These are phyloP conservation scores for Conringia planisiliqua DNA, from an alignment of 345 rosid species.

Conservation along the genomic window DNA sequence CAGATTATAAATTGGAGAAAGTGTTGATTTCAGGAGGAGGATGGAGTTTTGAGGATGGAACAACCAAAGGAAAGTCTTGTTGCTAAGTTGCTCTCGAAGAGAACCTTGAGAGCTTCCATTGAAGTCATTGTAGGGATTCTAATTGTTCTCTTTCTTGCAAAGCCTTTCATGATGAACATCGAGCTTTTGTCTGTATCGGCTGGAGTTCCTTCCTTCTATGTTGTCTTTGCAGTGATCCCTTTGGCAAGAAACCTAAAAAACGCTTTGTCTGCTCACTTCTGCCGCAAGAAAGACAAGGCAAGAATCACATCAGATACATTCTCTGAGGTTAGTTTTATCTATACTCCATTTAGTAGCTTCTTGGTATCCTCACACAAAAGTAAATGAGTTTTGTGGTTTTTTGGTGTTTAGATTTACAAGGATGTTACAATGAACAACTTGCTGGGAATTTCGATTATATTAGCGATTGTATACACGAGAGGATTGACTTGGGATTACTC, in stretches of 20 bases:
- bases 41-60: conserved; percentile 15
- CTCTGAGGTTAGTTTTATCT: conserved; percentile 15
- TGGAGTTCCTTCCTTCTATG: conserved; percentile 34
- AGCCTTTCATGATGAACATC: conserved; percentile 29
- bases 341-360: not conserved
- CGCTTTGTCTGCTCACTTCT: conserved; percentile 27
- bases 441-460: conserved; percentile 17
- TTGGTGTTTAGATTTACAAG: conserved; percentile 18
- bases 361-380: not conserved
- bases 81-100: conserved; percentile 10
- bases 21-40: conserved; percentile 6
- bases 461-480: conserved; percentile 30
- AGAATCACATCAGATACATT: conserved; percentile 29
- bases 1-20: not conserved
- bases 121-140: conserved; percentile 25
- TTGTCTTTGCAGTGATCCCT: conserved; percentile 23
- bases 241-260: conserved; percentile 25
- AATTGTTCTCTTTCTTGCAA: conserved; percentile 29
- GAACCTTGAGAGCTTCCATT: conserved; percentile 2
- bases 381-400: not conserved
- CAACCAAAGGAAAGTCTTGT: conserved; percentile 2
- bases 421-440: conserved; percentile 34
- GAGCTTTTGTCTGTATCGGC: conserved; percentile 16
- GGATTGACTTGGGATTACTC: conserved; percentile 28
- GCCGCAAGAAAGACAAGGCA: conserved; percentile 17